A percentile compares a stretch with the other conserved stretches of the same genome.
Evolutionary conservation across 345 rosid genomes (phyloP).

Genomic region (Bruguiera gymnorhiza): DNA sequence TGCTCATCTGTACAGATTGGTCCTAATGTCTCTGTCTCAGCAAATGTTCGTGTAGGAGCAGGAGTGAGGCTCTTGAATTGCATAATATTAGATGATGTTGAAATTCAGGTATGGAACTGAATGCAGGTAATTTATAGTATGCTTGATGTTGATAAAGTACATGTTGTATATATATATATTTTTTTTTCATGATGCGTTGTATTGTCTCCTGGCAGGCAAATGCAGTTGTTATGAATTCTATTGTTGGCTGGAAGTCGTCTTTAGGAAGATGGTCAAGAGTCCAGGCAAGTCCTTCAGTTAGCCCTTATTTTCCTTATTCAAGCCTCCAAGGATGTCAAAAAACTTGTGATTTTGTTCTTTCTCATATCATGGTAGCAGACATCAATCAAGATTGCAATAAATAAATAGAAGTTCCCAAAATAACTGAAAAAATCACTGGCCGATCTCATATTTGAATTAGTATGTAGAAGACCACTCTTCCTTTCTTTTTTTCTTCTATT

Average conservation of each 20-base stretch:
- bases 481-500: too few species aligned
- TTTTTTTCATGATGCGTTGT: not conserved
- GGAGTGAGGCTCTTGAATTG: conserved; percentile 86
- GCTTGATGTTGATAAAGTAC: not conserved
- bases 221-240: conserved; percentile 66
- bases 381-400: too few species aligned
- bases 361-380: too few species aligned
- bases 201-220: conserved; percentile 53
- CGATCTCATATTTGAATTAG: too few species aligned
- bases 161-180: too few species aligned
- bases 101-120: conserved; percentile 47
- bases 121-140: not conserved
- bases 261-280: conserved; percentile 80
- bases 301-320: not conserved
- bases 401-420: too few species aligned
- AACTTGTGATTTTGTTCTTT: not conserved
- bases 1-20: conserved; percentile 58
- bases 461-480: too few species aligned
- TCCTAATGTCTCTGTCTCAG: conserved; percentile 84
- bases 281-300: conserved; percentile 55
- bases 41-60: conserved; percentile 89
- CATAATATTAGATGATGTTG: conserved; percentile 73
- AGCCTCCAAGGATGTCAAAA: not conserved
- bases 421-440: too few species aligned
- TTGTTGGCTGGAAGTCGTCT: conserved; percentile 81